Base-by-base conservation (phyloP, 306 rosid species). In the Clitoria ternatea region DNA sequence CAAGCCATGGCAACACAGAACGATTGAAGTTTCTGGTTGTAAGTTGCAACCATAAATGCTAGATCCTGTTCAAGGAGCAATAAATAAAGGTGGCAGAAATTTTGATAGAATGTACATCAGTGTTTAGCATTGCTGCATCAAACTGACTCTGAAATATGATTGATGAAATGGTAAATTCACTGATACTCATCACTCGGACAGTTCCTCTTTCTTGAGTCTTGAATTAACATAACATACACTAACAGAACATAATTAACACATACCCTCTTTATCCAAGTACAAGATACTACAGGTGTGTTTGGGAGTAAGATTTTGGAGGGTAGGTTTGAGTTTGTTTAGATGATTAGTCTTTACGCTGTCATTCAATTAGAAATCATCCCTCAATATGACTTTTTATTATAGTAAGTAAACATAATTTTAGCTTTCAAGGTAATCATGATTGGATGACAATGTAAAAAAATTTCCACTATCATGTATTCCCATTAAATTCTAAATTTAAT, bases 131-230 rank as follows among this genome's bases (percentile, higher is more conserved):
- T 22, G 40, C 52, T 37, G 17, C 54, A 29, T 56, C 68, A 42
- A 62, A 45, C 61, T 66, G 45, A 49, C 36, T 73, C 49, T 8
- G n/a, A 48, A 47, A 67, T 5, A 57, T 23, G 62, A 66, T 22
- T n/a, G 43, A 37, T 8, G 11, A 15, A 72, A 49, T 45, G 20
- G 27, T 3, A 32, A 61, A 54, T 70, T 65, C 43, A 24, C 57
- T 37, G 14, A 37, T n/a, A n/a, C n/a, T n/a, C n/a, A n/a, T n/a
- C n/a, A n/a, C n/a, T n/a, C n/a, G n/a, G 30, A 56, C 17, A 33
- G 44, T 44, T 40, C 69, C 47, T 55, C 23, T 18, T 71, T 63
- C 36, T 35, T 6, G 6, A 77, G 62, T 22, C n/a, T n/a, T n/a
- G n/a, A n/a, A n/a, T n/a, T n/a, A n/a, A n/a, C n/a, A n/a, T 35